Evolutionary conservation across 2,329 filamentous ascomycete species (phyloP).

Genomic region (Sporothrix globosa): DNA sequence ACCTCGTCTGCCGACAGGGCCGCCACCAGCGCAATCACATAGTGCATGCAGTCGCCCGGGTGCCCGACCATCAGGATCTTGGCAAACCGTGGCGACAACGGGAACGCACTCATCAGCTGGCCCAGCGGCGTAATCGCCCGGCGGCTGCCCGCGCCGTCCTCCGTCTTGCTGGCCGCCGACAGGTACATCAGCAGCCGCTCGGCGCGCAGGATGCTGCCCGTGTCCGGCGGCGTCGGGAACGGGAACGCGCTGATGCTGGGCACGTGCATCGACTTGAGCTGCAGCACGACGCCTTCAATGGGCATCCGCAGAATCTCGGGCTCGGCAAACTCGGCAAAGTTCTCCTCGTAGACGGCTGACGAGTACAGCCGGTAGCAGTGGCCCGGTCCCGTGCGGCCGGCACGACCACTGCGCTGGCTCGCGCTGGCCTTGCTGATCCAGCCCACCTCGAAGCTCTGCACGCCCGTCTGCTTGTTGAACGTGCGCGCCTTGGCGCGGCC

Average conservation of each 20-base stretch:
- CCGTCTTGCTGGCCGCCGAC: conserved; percentile 67
- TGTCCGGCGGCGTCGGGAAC: conserved; percentile 87
- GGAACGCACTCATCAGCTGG: conserved; percentile 82
- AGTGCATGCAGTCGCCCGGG: conserved; percentile 77
- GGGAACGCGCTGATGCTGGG: conserved; percentile 92
- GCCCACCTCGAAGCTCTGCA: conserved; percentile 91
- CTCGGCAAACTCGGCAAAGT: conserved; percentile 82
- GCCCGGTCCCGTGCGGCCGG: conserved; percentile 90
- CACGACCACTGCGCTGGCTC: conserved; percentile 87
- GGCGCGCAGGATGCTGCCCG: conserved; percentile 74
- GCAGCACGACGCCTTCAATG: conserved; percentile 87
- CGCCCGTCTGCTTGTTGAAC: conserved; percentile 84
- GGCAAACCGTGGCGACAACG: conserved; percentile 85
- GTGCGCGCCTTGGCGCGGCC: conserved; percentile 90
- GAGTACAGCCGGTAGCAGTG: conserved; percentile 96
- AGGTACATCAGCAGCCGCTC: conserved; percentile 86
- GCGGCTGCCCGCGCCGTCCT: not conserved
- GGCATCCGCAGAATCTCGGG: conserved; percentile 90
- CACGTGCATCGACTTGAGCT: conserved; percentile 92
- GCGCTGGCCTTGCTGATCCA: conserved; percentile 99
- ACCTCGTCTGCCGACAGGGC: conserved; percentile 86
- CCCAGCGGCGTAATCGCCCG: conserved; percentile 81
- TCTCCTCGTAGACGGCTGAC: conserved; percentile 87
- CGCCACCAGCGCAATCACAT: conserved; percentile 86
- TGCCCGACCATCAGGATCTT: conserved; percentile 90